A percentile compares a stretch with the other conserved stretches of the same genome.
Evolutionary conservation across 352 stramenopile genomes (phyloP).

Genomic region (Phytophthora constricta): DNA sequence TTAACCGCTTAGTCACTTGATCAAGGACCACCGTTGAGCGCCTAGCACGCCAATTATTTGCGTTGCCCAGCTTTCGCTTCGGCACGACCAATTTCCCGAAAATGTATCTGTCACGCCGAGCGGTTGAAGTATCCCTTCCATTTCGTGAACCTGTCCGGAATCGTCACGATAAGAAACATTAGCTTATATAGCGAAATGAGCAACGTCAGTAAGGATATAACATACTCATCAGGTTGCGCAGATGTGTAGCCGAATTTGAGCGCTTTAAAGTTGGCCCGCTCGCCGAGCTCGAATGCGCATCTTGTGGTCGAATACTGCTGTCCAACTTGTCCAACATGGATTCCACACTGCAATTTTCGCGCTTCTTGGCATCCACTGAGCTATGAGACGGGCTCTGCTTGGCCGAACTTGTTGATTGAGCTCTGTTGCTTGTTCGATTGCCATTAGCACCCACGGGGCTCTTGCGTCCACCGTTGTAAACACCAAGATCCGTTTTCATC

Average conservation of each 20-base stretch:
- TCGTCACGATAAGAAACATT: slow-evolving; percentile 12
- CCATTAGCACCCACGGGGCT: slow-evolving; percentile 2
- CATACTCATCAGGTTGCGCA: slow-evolving; percentile 65
- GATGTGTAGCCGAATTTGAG: slow-evolving; percentile 71
- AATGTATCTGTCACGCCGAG: slow-evolving; percentile 41
- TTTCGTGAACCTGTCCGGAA: slow-evolving; percentile 36
- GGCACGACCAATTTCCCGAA: slow-evolving; percentile 42
- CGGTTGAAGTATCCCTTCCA: slow-evolving; percentile 24
- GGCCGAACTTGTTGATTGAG: slow-evolving; percentile 10
- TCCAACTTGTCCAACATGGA: slow-evolving; percentile 12
- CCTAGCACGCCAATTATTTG: slow-evolving; percentile 53
- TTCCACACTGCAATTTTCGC: slow-evolving; percentile 4
- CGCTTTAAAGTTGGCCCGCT: slow-evolving; percentile 22
- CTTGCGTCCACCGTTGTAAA: slow-evolving; percentile 10
- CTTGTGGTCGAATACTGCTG: no score
- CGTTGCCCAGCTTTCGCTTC: slow-evolving; percentile 42
- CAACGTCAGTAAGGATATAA: no score
- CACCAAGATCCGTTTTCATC: slow-evolving; percentile 51
- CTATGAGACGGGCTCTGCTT: slow-evolving; percentile 6
- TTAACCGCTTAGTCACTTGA: slow-evolving; percentile 47
- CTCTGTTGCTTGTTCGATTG: slow-evolving; percentile 10
- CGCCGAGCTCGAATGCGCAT: no score
- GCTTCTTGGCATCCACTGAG: slow-evolving; percentile 12
- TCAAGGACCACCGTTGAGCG: slow-evolving; percentile 59
- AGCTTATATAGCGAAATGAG: neutral